Evolutionary conservation across 2,329 filamentous ascomycete species (phyloP), one percentile per base, ranked within the genome.

Genomic region (Metarhizium rileyi): DNA sequence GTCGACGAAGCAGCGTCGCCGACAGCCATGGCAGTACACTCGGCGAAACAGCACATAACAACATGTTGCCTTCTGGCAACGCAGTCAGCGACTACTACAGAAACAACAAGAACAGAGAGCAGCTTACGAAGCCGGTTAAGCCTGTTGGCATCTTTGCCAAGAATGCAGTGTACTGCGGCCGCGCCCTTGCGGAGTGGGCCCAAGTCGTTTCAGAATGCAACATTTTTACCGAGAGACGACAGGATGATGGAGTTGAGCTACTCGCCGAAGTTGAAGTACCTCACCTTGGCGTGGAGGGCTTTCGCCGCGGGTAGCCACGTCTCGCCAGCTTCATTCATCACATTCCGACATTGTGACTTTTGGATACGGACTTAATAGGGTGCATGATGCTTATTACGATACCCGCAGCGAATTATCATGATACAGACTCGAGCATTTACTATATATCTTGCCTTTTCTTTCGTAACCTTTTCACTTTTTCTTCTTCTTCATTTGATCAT

Each of bases 161-260:
- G 43, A 73, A 73, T 25, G 70, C 74, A 8, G 78, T 78, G 45
- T 86, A 91, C 63, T 72, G 78, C 3, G 87, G 87, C 2, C 76
- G 86, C 20, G 83, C 87, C 0, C 72, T 93, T 42, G 86, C 86
- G 0, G 87, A 93, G 64, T 93, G 87, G 87, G 74, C 76, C 20
- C 70, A 87, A 18, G 78, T 91, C 20, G 80, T 90, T 16, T 78
- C 79, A 50, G 87, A 93, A 63, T 88, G 83, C 69, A 88, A 90
- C 66, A 87, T 81, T 60, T 93, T 91, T 65, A 80, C 89, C 28
- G 86, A 91, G 51, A 75, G 87, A 43, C 77, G 87, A 49, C 81
- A 82, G 47, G 80, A 81, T 44, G 87, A 93, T 62, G 87, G 87
- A 42, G 78, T 90, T 9, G 74, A 78, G 2, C 71, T 72, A 0